phyloP scores from a whole-genome alignment of 345 rosid species.

The Salix suchowensis region DNA sequence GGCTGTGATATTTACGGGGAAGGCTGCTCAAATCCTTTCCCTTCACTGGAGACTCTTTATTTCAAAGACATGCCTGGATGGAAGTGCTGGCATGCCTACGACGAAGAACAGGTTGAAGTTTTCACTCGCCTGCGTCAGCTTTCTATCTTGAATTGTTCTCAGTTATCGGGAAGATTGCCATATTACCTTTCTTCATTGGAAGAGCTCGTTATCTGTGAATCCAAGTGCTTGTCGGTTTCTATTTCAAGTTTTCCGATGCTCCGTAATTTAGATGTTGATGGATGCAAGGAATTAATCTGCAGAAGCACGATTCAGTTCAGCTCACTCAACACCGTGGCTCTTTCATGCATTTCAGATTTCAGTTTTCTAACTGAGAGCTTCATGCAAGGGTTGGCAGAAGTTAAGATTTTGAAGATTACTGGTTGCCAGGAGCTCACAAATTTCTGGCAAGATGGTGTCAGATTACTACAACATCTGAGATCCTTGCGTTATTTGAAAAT shows the following conservation, averaged over 20 bases:
- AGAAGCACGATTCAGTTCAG: not conserved
- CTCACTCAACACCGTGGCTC: not conserved
- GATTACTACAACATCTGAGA: not conserved
- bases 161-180: constrained; percentile 22
- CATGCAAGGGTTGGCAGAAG: not conserved
- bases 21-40: constrained; percentile 7
- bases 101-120: constrained; percentile 6
- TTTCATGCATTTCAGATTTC: not conserved
- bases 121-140: constrained; percentile 34
- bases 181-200: constrained; percentile 14
- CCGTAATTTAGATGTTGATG: not conserved
- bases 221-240: not conserved
- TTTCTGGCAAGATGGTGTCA: not conserved
- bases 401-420: not conserved
- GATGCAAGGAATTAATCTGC: not conserved
- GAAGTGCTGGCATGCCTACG: constrained; percentile 29
- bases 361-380: not conserved
- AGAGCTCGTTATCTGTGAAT: not conserved
- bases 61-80: constrained; percentile 29
- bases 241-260: constrained; percentile 10
- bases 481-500: not conserved
- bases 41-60: not conserved
- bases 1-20: constrained; percentile 13
- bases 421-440: not conserved
- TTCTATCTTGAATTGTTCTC: constrained; percentile 23